A percentile compares a stretch with the other conserved stretches of the same genome.
These are phyloP conservation scores for Saccharum officinarum DNA, from an alignment of 176 grass and related monocot species.

Conservation along the genomic window DNA sequence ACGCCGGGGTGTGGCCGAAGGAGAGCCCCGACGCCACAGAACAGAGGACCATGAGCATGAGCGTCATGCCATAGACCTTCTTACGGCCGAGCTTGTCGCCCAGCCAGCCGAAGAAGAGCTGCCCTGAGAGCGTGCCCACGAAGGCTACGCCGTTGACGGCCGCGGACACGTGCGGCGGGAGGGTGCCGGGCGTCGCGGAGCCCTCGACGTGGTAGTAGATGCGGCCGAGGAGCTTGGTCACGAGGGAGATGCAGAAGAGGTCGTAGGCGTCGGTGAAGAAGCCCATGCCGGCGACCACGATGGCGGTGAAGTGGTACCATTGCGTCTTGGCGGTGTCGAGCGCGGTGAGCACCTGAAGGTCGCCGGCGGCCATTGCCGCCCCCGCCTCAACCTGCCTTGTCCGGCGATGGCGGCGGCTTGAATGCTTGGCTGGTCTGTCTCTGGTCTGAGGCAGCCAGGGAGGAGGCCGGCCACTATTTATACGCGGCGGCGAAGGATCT, in stretches of 20 bases:
- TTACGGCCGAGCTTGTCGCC: slow-evolving; percentile 86
- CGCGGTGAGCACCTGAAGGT: slow-evolving; percentile 52
- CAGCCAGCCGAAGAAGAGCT: slow-evolving; percentile 93
- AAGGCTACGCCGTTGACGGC: slow-evolving; percentile 78
- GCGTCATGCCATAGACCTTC: slow-evolving; percentile 84
- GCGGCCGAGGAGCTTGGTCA: slow-evolving; percentile 80
- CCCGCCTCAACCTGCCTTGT: background rate
- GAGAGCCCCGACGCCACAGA: slow-evolving; percentile 73
- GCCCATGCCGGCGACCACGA: slow-evolving; percentile 82
- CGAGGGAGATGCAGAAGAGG: slow-evolving; percentile 78
- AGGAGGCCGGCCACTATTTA: background rate
- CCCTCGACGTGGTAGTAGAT: slow-evolving; percentile 65
- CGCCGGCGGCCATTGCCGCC: slow-evolving; percentile 31
- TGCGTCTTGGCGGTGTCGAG: slow-evolving; percentile 73
- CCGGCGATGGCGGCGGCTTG: background rate
- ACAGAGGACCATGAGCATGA: slow-evolving; percentile 79
- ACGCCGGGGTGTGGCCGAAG: slow-evolving; percentile 46
- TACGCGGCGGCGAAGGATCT: slow-evolving; percentile 1
- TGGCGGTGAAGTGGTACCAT: slow-evolving; percentile 79
- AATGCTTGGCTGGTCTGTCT: background rate
- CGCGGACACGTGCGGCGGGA: slow-evolving; percentile 58
- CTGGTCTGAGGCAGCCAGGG: background rate
- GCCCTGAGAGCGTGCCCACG: slow-evolving; percentile 61
- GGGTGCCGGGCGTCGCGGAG: slow-evolving; percentile 44
- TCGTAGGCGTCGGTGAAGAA: slow-evolving; percentile 95